Evolutionary conservation across 2,329 filamentous ascomycete species (phyloP).

Genomic region (Chrysosphaeria jannelii): DNA sequence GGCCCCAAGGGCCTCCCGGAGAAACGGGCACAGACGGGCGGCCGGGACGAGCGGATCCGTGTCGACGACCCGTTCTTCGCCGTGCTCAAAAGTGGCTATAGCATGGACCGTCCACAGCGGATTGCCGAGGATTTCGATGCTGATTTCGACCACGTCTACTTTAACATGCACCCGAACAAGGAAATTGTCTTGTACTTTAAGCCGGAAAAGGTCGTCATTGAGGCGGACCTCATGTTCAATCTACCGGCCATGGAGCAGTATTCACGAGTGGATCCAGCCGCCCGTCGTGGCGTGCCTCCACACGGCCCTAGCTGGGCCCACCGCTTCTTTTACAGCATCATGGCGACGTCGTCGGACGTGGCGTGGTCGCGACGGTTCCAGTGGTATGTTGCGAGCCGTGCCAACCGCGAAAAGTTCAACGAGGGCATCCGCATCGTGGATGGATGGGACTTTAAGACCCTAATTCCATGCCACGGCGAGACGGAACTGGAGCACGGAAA

Average conservation of each 20-base stretch:
- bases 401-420: constrained; percentile 37
- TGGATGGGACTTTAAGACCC: constrained; percentile 54
- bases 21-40: constrained; percentile 31
- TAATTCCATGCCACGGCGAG: constrained; percentile 87
- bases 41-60: constrained; percentile 23
- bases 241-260: constrained; percentile 71
- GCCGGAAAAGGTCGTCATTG: constrained; percentile 47
- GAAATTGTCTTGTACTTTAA: constrained; percentile 72
- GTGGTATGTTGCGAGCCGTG: constrained; percentile 38
- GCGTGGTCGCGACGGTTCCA: constrained; percentile 50
- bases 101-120: constrained; percentile 11
- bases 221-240: constrained; percentile 84
- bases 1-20: constrained; percentile 59
- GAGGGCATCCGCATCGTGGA: constrained; percentile 38
- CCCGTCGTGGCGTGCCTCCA: constrained; percentile 12
- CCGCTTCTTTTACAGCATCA: constrained; percentile 18
- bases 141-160: constrained; percentile 68
- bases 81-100: constrained; percentile 28
- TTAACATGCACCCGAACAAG: constrained; percentile 50
- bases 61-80: constrained; percentile 26
- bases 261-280: constrained; percentile 14
- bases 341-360: constrained; percentile 31
- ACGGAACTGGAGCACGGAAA: constrained; percentile 48
- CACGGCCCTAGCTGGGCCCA: constrained; percentile 10
- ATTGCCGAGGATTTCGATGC: constrained; percentile 54